Evolutionary conservation across 331 rosid genomes (phyloP).

Genomic region (Saraca asoca): DNA sequence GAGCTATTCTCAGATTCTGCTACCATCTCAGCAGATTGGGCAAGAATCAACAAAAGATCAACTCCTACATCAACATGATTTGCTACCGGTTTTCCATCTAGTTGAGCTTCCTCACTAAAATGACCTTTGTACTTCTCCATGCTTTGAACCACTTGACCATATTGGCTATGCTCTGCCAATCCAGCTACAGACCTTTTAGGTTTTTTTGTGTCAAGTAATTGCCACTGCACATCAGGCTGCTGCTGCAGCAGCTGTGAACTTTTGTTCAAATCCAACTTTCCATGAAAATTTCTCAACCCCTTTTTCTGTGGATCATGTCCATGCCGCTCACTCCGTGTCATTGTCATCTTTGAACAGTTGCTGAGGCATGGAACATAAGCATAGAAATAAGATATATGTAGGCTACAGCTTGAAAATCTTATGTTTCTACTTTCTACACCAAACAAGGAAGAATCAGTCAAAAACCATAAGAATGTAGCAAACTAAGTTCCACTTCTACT

Average conservation of each 20-base stretch:
- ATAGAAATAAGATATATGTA: slow-evolving; percentile 7
- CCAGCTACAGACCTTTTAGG: neutral
- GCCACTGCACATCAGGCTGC: slow-evolving; percentile 23
- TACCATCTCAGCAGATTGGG: slow-evolving; percentile 37
- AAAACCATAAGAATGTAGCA: neutral
- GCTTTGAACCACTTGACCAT: too few relatives aligned
- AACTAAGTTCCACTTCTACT: slow-evolving; percentile 9
- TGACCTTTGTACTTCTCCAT: too few relatives aligned
- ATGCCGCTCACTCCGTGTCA: slow-evolving; percentile 11
- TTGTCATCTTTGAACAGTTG: slow-evolving; percentile 32
- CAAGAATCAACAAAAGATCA: slow-evolving; percentile 42
- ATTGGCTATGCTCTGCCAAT: neutral
- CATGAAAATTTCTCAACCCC: slow-evolving; percentile 5
- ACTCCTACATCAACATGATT: slow-evolving; percentile 14
- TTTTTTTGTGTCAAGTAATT: slow-evolving; percentile 3
- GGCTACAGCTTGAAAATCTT: slow-evolving; percentile 5
- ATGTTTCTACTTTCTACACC: slow-evolving; percentile 21
- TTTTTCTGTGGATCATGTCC: slow-evolving; percentile 18
- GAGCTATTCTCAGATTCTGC: slow-evolving; percentile 29
- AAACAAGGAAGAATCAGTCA: slow-evolving; percentile 5
- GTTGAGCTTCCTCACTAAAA: slow-evolving; percentile 12
- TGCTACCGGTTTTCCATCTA: too few relatives aligned
- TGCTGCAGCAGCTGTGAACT: too few relatives aligned
- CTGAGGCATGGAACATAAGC: neutral
- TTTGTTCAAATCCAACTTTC: slow-evolving; percentile 22